Base-by-base conservation (phyloP, 73 alveolate genomes). In the Blepharisma stoltei region DNA sequence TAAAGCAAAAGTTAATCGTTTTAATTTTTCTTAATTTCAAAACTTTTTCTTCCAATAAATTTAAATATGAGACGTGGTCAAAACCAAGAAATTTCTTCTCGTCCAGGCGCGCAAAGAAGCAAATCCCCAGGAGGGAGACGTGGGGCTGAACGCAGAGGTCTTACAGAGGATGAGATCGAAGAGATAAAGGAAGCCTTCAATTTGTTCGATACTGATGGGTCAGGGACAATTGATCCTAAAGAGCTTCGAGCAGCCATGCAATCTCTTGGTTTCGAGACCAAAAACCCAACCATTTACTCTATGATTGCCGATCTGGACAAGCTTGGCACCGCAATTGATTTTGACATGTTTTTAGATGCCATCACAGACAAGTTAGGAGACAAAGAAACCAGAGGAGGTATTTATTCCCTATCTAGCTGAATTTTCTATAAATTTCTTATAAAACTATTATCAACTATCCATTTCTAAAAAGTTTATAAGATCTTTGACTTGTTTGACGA, bases 171-270 rank as follows among this genome's bases (percentile, higher is more conserved):
- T 54, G 92, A 88, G 78, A 88, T 75, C 55, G 92, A 84, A 43
- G 97, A 94, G 70, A 91, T 94, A 69, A 85, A 95, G 54, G 97
- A 94, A 78, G 99, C 99, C 45, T 94, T 94, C 95, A 94, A 94
- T 82, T 86, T 94, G 77, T 88, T 88, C 81, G 95, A 88, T 71
- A 76, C 90, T 9, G 97, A 89, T 44, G 99, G 97, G 37, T 81
- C 95, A 54, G 99, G 99, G 0, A 87, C 88, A 80, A 90, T 94
- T 52, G 97, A 94, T 73, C 99, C 99, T 27, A 86, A 88, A 70
- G 99, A 94, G 85, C 88, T 94, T 50, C 92, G 89, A 83, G 97
- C 95, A 54, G 96, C 99, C 79, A 94, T 94, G 97, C 85, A 90
- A 70, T 76, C 88, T 70, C 83, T 93, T 43, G 97, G 97, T 47